Conservation (phyloP, 345 rosid species). For the Geranium brycei region DNA sequence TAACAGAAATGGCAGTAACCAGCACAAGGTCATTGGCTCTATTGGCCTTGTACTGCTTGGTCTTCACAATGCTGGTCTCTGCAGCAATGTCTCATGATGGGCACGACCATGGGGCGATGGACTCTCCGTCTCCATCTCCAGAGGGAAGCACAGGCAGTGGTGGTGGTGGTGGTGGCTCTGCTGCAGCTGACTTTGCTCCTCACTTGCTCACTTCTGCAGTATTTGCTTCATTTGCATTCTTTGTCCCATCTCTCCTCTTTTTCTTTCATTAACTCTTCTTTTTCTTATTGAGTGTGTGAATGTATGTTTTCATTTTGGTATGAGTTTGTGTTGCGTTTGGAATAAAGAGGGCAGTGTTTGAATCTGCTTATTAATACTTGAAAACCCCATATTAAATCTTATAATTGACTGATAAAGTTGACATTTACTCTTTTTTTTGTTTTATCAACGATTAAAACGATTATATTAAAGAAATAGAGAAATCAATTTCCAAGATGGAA, state of each 20-base stretch:
- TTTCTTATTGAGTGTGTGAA: neutral
- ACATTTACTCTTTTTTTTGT: no score
- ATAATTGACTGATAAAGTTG: no score
- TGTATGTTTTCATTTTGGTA: neutral
- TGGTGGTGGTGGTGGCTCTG: neutral
- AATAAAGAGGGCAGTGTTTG: no score
- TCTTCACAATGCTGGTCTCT: neutral
- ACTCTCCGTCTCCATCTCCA: neutral
- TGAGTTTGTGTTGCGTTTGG: neutral
- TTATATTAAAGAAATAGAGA: no score
- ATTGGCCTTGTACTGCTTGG: neutral
- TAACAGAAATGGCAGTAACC: neutral
- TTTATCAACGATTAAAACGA: no score
- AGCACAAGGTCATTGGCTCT: neutral
- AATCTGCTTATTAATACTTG: no score
- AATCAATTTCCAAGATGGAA: no score
- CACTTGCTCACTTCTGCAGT: neutral
- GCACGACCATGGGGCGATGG: neutral
- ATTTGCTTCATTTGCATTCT: neutral
- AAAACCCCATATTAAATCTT: no score
- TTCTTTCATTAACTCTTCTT: neutral
- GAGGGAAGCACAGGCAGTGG: neutral
- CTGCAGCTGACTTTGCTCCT: neutral
- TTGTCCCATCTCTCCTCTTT: neutral
- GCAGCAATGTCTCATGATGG: neutral